Base-by-base conservation (phyloP, 257 asterid species). In the Solanum ossicruentum region DNA sequence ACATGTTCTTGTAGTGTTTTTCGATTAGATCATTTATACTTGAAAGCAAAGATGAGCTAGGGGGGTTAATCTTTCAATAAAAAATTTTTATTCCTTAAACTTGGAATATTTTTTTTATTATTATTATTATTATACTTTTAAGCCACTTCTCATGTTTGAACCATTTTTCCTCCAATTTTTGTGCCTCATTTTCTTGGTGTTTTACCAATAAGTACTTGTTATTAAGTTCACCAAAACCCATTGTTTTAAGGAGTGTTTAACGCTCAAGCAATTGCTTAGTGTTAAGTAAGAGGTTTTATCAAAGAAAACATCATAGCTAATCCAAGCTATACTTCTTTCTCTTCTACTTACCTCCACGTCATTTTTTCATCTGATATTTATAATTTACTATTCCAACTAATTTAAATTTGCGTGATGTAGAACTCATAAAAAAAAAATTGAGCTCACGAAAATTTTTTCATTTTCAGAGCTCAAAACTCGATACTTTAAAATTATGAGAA, bases 231-330 rank as follows among this genome's bases (percentile, higher is more conserved):
- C 87, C 86, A 23, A 69, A 81, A 82, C 23, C 87, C 84, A 23
- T 52, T 85, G 81, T 85, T 89, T 85, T 66, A 81, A 78, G 89
- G 92, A 91, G 88, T 87, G 87, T 87, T 93, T 93, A 88, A n/a
- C 90, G 94, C 88, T 88, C 86, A 92, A 92, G 96, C 93, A 90
- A 93, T 84, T 89, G 81, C 84, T 88, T 84, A 86, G 88, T 88
- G 88, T 71, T 84, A 88, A 87, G 63, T 84, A 85, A 82, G 86
- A 87, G 89, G 71, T 89, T 86, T 70, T 85, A 71, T 87, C 90
- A 90, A 86, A n/a, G 41, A 45, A 73, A 26, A n/a, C 18, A 86
- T 83, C 26, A 58, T 43, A 41, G 7, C 86, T 55, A 80, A n/a
- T 32, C 56, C 83, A 57, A 84, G 49, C 85, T 67, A 60, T 47